phyloP scores from a whole-genome alignment of 139 green algal species.

The Asterochloris erici region DNA sequence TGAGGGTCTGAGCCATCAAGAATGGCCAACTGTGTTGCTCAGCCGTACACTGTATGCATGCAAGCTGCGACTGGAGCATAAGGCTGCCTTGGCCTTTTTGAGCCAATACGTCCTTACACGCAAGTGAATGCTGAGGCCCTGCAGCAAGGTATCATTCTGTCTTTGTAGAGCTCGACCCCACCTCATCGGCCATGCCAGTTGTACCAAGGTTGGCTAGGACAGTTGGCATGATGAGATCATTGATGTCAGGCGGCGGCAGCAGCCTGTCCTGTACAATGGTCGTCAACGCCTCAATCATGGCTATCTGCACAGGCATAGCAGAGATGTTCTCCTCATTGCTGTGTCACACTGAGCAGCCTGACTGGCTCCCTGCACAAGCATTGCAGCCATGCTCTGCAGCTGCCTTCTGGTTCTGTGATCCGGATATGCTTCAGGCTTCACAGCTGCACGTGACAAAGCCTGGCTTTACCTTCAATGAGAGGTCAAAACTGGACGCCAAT shows the following conservation, averaged over 20 bases:
- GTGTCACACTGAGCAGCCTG: too few relatives aligned
- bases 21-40: too few relatives aligned
- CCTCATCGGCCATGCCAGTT: conserved; percentile 10
- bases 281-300: conserved; percentile 4
- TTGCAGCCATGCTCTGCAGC: too few relatives aligned
- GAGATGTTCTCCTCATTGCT: background rate
- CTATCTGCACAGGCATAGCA: background rate
- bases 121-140: too few relatives aligned
- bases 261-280: background rate
- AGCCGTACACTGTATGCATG: too few relatives aligned
- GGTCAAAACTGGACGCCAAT: conserved; percentile 8
- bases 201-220: conserved; percentile 9
- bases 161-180: background rate
- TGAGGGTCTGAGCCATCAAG: too few relatives aligned
- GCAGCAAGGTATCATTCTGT: background rate
- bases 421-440: background rate
- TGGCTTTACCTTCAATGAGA: background rate
- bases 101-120: too few relatives aligned
- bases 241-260: background rate
- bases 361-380: too few relatives aligned
- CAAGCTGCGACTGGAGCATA: too few relatives aligned
- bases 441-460: background rate
- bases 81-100: too few relatives aligned
- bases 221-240: conserved; percentile 3
- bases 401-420: too few relatives aligned